These are phyloP conservation scores for Fusarium tricinctum DNA, from an alignment of 2,329 filamentous ascomycete genomes.

Conservation along the genomic window DNA sequence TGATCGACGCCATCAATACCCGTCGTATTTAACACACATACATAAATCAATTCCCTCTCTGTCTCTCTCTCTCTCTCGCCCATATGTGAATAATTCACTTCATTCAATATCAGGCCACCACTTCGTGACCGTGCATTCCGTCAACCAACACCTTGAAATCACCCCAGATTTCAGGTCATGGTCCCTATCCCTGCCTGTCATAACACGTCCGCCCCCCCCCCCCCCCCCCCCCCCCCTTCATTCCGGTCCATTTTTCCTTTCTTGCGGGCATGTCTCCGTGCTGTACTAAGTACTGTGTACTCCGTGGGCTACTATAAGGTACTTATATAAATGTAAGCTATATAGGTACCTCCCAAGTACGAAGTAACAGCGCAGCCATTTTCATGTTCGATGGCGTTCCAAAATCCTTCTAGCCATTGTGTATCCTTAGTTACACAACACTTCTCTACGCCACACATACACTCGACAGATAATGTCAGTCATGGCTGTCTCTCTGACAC, in stretches of 20 bases:
- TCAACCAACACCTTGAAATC: slow-evolving; percentile 4
- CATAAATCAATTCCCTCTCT: background rate
- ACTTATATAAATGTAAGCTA: background rate
- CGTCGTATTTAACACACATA: slow-evolving; percentile 7
- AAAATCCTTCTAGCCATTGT: slow-evolving; percentile 35
- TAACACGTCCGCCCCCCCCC: slow-evolving; percentile 22
- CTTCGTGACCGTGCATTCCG: slow-evolving; percentile 5
- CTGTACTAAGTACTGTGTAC: background rate
- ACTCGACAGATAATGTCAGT: slow-evolving; percentile 4
- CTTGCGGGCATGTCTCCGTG: background rate
- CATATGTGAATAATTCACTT: background rate
- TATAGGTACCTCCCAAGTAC: too few species aligned
- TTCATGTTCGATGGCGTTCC: slow-evolving; percentile 9
- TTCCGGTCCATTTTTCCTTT: slow-evolving; percentile 31
- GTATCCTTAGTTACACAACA: slow-evolving; percentile 30
- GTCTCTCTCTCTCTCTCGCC: background rate
- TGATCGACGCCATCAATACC: slow-evolving; percentile 13
- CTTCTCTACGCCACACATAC: slow-evolving; percentile 28
- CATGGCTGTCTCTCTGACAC: too few species aligned
- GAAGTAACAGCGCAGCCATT: background rate
- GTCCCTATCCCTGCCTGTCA: slow-evolving; percentile 24
- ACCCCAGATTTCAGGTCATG: slow-evolving; percentile 27
- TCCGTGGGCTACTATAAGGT: too few species aligned
- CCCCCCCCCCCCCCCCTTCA: slow-evolving; percentile 29
- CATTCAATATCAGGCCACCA: background rate